A percentile compares a stretch with the other conserved stretches of the same genome.
Conservation (phyloP, 768 basidiomycete genomes). For the Jaapia argillacea region DNA sequence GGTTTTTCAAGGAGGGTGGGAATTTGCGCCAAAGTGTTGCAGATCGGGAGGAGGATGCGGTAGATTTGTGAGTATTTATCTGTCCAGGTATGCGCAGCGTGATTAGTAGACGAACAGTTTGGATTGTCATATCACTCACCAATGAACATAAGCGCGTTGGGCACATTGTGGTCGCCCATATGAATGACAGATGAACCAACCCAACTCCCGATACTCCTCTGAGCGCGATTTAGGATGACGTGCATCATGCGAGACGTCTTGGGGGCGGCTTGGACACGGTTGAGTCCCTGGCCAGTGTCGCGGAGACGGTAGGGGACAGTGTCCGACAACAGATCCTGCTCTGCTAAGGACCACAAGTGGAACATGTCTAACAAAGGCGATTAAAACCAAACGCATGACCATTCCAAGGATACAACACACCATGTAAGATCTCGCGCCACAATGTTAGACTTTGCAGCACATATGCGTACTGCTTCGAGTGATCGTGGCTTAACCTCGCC, state of each 20-base stretch:
- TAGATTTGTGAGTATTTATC: constrained; percentile 91
- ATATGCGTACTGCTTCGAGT: constrained; percentile 77
- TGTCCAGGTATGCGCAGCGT: constrained; percentile 8
- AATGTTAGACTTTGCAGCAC: constrained; percentile 80
- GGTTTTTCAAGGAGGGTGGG: constrained; percentile 53
- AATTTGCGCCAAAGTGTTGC: constrained; percentile 71
- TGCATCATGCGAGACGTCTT: constrained; percentile 92
- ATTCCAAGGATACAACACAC: constrained; percentile 28
- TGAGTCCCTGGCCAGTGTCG: constrained; percentile 86
- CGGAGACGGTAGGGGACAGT: constrained; percentile 67
- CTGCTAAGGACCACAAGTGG: constrained; percentile 73
- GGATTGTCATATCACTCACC: too few species aligned
- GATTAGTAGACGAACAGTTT: neutral
- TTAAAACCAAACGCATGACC: neutral
- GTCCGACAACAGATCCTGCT: constrained; percentile 75
- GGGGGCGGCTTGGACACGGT: constrained; percentile 78
- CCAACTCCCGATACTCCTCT: constrained; percentile 74
- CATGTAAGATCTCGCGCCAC: constrained; percentile 81
- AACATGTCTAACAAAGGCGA: constrained; percentile 59
- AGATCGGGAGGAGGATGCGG: constrained; percentile 81
- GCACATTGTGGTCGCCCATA: constrained; percentile 83
- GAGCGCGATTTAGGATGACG: constrained; percentile 73
- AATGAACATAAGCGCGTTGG: constrained; percentile 81
- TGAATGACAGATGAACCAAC: constrained; percentile 82
- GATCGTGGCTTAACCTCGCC: constrained; percentile 76